Evolutionary conservation across 1,284 basidiomycete species (phyloP).

Genomic region (Cutaneotrichosporon sp.): DNA sequence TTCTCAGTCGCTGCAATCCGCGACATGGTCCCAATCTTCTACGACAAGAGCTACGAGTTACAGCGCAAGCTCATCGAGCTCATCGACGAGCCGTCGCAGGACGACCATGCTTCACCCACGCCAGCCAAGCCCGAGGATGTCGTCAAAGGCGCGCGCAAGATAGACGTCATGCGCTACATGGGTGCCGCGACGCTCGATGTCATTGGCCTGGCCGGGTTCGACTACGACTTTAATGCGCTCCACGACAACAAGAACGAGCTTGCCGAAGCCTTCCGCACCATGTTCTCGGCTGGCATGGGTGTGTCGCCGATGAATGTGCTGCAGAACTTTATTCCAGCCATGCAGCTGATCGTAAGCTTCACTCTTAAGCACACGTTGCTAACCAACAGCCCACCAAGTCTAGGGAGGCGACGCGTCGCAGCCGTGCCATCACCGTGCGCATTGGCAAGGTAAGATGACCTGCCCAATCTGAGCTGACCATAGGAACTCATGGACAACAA

Average conservation of each 20-base stretch:
- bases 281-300: conserved; percentile 9
- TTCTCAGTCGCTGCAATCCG: conserved; percentile 46
- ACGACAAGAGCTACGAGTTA: conserved; percentile 62
- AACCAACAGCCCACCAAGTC: conserved; percentile 1
- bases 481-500: conserved; percentile 59
- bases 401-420: conserved; percentile 1
- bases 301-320: conserved; percentile 61
- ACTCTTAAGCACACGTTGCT: not conserved
- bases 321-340: conserved; percentile 62
- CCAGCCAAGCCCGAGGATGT: conserved; percentile 18
- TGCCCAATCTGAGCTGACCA: not conserved
- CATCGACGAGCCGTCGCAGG: conserved; percentile 61
- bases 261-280: conserved; percentile 35
- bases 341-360: conserved; percentile 51
- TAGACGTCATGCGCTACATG: conserved; percentile 64
- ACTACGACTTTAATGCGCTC: conserved; percentile 57
- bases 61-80: conserved; percentile 61
- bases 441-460: conserved; percentile 8
- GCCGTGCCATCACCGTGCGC: conserved; percentile 2
- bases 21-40: conserved; percentile 59
- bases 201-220: conserved; percentile 67
- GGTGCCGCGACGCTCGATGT: conserved; percentile 64
- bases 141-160: conserved; percentile 19
- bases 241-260: conserved; percentile 36
- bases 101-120: conserved; percentile 12